These are phyloP conservation scores for Hyaloperonospora brassicae DNA, from an alignment of 352 stramenopile species.

Conservation along the genomic window DNA sequence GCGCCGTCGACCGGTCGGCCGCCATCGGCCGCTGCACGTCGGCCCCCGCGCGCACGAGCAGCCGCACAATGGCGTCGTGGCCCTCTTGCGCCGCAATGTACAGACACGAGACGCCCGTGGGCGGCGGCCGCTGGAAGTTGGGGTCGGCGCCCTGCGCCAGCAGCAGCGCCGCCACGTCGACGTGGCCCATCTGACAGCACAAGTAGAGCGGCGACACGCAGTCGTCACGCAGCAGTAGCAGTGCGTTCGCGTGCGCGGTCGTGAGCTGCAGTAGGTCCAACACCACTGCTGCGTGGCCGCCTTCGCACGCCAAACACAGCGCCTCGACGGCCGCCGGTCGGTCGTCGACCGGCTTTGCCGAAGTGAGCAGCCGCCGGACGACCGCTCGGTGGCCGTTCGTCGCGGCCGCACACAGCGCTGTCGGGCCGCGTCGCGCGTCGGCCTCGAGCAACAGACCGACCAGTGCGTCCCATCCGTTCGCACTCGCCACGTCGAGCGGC, in stretches of 20 bases:
- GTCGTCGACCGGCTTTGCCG: conserved; percentile 20
- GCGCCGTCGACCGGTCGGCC: conserved; percentile 66
- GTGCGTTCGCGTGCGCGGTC: conserved; percentile 51
- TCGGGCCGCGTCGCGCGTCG: conserved; percentile 46
- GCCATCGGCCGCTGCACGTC: conserved; percentile 50
- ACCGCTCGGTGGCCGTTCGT: conserved; percentile 64
- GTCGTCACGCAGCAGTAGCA: conserved; percentile 44
- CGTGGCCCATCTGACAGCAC: conserved; percentile 78
- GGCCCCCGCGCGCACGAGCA: conserved; percentile 40
- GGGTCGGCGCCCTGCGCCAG: conserved; percentile 49
- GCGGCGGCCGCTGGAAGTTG: conserved; percentile 52
- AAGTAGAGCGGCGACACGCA: conserved; percentile 78
- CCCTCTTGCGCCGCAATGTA: conserved; percentile 79
- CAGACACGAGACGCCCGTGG: conserved; percentile 53
- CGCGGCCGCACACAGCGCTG: conserved; percentile 60
- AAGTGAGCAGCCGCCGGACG: conserved; percentile 47
- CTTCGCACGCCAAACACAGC: conserved; percentile 74
- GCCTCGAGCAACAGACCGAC: conserved; percentile 48
- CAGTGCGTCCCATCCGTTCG: conserved; percentile 66
- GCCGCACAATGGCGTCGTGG: conserved; percentile 50
- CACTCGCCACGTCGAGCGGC: conserved; percentile 68
- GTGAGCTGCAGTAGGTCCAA: conserved; percentile 50
- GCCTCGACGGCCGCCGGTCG: conserved; percentile 28
- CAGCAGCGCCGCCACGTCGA: conserved; percentile 48
- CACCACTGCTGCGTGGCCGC: conserved; percentile 56